Conservation (phyloP, 192 early-diverging fungal species). For the Phycomyces nitens region DNA sequence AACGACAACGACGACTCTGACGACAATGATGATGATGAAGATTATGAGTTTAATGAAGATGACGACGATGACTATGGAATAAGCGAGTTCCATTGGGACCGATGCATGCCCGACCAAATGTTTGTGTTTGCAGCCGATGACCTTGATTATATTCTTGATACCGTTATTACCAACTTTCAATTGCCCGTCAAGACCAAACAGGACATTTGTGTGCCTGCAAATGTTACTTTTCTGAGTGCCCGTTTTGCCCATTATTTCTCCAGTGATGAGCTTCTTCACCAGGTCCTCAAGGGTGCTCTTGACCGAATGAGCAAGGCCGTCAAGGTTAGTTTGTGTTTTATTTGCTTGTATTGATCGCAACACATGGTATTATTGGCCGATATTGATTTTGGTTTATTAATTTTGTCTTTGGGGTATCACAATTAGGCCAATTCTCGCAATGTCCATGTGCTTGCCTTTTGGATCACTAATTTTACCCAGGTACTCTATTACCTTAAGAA, state of each 20-base stretch:
- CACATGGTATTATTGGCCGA: not conserved
- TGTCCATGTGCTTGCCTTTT: conserved; percentile 66
- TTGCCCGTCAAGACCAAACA: conserved; percentile 54
- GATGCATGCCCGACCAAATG: conserved; percentile 88
- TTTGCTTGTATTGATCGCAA: too few relatives aligned
- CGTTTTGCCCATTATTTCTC: conserved; percentile 87
- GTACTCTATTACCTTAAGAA: conserved; percentile 86
- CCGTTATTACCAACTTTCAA: conserved; percentile 65
- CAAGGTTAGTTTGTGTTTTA: conserved; percentile 24
- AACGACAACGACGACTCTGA: conserved; percentile 3
- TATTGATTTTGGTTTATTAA: conserved; percentile 1
- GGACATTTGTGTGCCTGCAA: conserved; percentile 73
- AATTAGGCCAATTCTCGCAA: conserved; percentile 50
- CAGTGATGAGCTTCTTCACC: conserved; percentile 66
- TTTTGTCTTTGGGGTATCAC: not conserved
- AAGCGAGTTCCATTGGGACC: conserved; percentile 59
- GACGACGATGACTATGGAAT: not conserved
- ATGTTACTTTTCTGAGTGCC: conserved; percentile 85
- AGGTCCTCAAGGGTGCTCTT: conserved; percentile 61
- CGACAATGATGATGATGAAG: not conserved
- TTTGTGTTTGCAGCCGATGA: conserved; percentile 80
- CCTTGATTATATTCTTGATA: conserved; percentile 70
- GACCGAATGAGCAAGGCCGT: conserved; percentile 54
- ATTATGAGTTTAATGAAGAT: conserved; percentile 51
- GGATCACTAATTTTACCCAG: conserved; percentile 83